These are phyloP conservation scores for Ophiosphaerella korrae DNA, from an alignment of 2,329 filamentous ascomycete species.

Conservation along the genomic window DNA sequence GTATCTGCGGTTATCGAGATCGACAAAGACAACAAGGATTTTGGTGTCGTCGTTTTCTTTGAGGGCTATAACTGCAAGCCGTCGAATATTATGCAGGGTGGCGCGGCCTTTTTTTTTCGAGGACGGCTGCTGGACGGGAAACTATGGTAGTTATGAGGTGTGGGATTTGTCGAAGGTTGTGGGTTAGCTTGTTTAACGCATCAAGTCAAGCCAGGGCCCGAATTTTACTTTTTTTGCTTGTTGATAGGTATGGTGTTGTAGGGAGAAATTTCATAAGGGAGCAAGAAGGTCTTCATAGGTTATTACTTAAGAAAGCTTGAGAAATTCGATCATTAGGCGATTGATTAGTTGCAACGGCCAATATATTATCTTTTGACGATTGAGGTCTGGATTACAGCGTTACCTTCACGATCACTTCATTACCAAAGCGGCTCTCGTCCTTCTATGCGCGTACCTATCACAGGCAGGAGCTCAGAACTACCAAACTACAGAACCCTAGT, in stretches of 20 bases:
- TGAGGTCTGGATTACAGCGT: too few species aligned
- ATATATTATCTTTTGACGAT: too few species aligned
- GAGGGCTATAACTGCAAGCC: conserved; percentile 12
- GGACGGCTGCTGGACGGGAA: conserved; percentile 6
- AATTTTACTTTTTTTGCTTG: too few species aligned
- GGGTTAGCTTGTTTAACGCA: neutral
- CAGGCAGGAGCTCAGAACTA: too few species aligned
- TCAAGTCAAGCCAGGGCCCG: too few species aligned
- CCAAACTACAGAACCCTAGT: too few species aligned
- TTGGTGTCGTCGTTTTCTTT: conserved; percentile 12
- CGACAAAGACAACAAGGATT: conserved; percentile 8
- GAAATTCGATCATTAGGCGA: neutral
- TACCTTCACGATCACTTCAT: too few species aligned
- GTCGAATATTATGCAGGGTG: conserved; percentile 9
- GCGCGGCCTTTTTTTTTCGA: conserved; percentile 3
- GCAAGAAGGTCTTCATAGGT: neutral
- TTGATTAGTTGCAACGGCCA: too few species aligned
- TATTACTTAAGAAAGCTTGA: neutral
- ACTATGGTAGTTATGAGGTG: conserved; percentile 13
- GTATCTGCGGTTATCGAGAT: conserved; percentile 3
- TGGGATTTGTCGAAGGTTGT: conserved; percentile 12
- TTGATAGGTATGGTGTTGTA: too few species aligned
- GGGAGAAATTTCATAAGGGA: neutral
- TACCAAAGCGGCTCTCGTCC: too few species aligned
- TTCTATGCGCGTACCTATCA: too few species aligned